phyloP scores from a whole-genome alignment of 192 early-diverging fungal species.

The Spizellomyces sp. region DNA sequence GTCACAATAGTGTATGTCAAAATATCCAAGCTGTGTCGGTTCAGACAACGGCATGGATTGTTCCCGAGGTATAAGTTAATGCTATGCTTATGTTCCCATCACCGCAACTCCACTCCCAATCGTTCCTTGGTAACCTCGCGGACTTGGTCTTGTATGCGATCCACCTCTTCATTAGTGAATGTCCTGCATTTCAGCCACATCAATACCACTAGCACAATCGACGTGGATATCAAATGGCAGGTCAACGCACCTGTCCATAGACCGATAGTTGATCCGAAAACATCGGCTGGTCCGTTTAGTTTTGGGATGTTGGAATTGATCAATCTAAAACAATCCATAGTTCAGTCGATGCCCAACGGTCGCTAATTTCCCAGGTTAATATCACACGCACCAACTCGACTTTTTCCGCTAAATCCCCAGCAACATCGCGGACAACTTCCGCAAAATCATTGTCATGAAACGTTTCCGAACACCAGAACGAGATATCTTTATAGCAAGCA shows the following conservation, averaged over 20 bases:
- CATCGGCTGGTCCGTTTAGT: constrained; percentile 80
- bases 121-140: constrained; percentile 62
- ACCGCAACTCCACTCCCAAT: constrained; percentile 80
- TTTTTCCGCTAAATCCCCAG: constrained; percentile 89
- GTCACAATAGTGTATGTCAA: too few relatives aligned
- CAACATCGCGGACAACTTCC: constrained; percentile 88
- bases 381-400: constrained; percentile 70
- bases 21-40: too few relatives aligned
- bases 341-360: neutral
- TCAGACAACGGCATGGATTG: too few relatives aligned
- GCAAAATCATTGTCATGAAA: constrained; percentile 96
- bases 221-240: neutral
- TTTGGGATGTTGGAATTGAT: constrained; percentile 87
- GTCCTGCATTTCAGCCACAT: constrained; percentile 54
- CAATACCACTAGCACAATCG: neutral
- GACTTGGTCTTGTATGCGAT: constrained; percentile 83
- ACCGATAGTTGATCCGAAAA: constrained; percentile 92
- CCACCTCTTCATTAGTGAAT: constrained; percentile 93
- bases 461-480: constrained; percentile 78
- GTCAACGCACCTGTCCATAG: constrained; percentile 82
- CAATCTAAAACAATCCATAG: constrained; percentile 54
- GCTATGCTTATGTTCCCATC: neutral
- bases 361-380: neutral
- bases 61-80: too few relatives aligned
- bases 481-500: constrained; percentile 91